phyloP scores from a whole-genome alignment of 495 filamentous ascomycete species.

The Xylaria telfairii region DNA sequence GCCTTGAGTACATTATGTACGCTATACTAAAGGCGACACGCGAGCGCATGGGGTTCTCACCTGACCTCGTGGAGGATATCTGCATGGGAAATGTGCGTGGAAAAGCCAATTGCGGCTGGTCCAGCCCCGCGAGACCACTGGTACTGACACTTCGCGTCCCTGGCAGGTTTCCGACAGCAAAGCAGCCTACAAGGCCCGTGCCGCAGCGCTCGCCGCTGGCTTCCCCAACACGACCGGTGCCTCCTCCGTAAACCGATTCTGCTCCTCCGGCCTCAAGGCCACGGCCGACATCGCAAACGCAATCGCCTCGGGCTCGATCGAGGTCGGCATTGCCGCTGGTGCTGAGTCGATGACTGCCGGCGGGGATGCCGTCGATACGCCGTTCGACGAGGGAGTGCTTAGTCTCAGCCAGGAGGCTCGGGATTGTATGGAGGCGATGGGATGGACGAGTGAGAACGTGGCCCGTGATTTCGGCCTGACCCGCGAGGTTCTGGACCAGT shows the following conservation, averaged over 20 bases:
- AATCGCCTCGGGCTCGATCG: slow-evolving; percentile 80
- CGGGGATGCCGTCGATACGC: slow-evolving; percentile 68
- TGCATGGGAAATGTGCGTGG: slow-evolving; percentile 83
- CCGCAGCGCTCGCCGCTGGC: slow-evolving; percentile 86
- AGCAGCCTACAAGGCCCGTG: slow-evolving; percentile 87
- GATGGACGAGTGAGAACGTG: slow-evolving; percentile 98
- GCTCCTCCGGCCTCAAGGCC: slow-evolving; percentile 93
- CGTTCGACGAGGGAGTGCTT: slow-evolving; percentile 81
- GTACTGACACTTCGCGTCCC: slow-evolving; percentile 4
- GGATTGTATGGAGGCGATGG: slow-evolving; percentile 96
- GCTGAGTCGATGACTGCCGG: slow-evolving; percentile 84
- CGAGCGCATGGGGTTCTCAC: slow-evolving; percentile 77
- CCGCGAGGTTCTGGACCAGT: slow-evolving; percentile 80
- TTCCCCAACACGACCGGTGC: slow-evolving; percentile 88
- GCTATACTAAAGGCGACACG: slow-evolving; percentile 77
- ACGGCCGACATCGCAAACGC: slow-evolving; percentile 93
- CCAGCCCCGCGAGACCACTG: neutral
- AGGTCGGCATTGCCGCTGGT: slow-evolving; percentile 84
- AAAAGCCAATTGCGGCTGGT: slow-evolving; percentile 21
- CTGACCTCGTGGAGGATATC: slow-evolving; percentile 87
- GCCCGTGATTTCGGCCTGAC: slow-evolving; percentile 85
- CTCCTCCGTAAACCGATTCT: slow-evolving; percentile 91
- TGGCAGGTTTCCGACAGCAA: slow-evolving; percentile 82
- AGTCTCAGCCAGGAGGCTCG: slow-evolving; percentile 72
- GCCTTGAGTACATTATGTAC: slow-evolving; percentile 84